These are phyloP conservation scores for Entelexis paramagnoliae DNA, from an alignment of 1,139 yeast species.

Conservation along the genomic window DNA sequence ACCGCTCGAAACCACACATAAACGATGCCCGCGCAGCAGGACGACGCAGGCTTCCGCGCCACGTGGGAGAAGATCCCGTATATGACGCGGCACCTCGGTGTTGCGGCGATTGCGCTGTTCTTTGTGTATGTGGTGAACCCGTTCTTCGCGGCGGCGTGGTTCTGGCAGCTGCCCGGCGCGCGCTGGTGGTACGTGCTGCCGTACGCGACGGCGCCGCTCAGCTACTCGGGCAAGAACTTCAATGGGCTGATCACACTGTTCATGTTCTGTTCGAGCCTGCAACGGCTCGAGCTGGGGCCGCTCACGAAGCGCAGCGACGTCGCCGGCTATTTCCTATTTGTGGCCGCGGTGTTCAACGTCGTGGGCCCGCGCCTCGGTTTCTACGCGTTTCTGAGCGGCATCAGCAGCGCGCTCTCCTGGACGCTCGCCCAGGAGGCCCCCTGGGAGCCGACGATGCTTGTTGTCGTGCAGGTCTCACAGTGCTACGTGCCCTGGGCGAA, in stretches of 20 bases:
- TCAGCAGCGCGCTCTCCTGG: slow-evolving; percentile 30
- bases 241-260: slow-evolving; percentile 13
- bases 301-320: slow-evolving; percentile 23
- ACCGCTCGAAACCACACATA: too few species aligned
- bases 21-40: too few species aligned
- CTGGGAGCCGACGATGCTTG: slow-evolving; percentile 26
- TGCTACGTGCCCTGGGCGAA: slow-evolving; percentile 31
- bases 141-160: slow-evolving; percentile 4
- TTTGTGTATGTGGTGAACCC: slow-evolving; percentile 9
- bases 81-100: slow-evolving; percentile 17
- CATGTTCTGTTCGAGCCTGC: slow-evolving; percentile 10
- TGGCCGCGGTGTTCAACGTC: slow-evolving; percentile 29
- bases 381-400: slow-evolving; percentile 18
- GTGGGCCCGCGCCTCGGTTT: slow-evolving; percentile 23
- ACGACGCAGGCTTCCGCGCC: slow-evolving; percentile 11
- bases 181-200: slow-evolving; percentile 20
- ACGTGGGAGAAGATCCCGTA: slow-evolving; percentile 20
- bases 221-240: slow-evolving; percentile 7
- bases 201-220: slow-evolving; percentile 14
- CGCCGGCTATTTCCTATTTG: slow-evolving; percentile 29
- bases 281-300: slow-evolving; percentile 12
- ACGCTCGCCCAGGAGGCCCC: slow-evolving; percentile 34
- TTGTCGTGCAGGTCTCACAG: slow-evolving; percentile 30
- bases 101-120: slow-evolving; percentile 5
- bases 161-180: slow-evolving; percentile 16